Evolutionary conservation across 257 asterid genomes (phyloP).

Genomic region (Echites panduratus): DNA sequence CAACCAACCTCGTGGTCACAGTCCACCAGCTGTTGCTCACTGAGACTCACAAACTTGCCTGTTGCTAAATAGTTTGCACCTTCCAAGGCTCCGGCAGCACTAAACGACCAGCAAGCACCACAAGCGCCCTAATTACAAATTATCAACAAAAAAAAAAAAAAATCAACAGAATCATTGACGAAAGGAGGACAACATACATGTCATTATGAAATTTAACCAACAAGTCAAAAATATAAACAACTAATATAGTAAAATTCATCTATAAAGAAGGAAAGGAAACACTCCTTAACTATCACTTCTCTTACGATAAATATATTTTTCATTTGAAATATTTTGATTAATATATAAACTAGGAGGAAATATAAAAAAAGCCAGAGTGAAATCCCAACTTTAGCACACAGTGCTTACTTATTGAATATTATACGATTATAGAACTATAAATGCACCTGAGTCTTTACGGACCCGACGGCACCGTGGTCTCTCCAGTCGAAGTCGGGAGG

Average conservation of each 20-base stretch:
- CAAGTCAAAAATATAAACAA: neutral
- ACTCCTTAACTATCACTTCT: no score
- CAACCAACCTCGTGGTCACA: constrained; percentile 77
- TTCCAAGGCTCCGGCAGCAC: constrained; percentile 85
- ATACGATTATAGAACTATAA: no score
- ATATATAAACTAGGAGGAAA: no score
- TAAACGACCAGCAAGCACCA: constrained; percentile 94
- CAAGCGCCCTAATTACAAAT: constrained; percentile 54
- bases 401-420: neutral
- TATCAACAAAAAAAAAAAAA: no score
- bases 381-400: neutral
- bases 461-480: constrained; percentile 72
- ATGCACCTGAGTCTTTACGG: constrained; percentile 76
- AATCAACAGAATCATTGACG: neutral
- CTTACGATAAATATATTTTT: no score
- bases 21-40: constrained; percentile 93
- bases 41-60: constrained; percentile 76
- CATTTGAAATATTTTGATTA: no score
- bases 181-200: no score
- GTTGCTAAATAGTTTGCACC: constrained; percentile 82
- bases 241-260: neutral
- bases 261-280: no score
- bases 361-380: no score
- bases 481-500: constrained; percentile 85
- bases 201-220: neutral